phyloP scores from a whole-genome alignment of 192 early-diverging fungal species.

The Backusella macrospora region DNA sequence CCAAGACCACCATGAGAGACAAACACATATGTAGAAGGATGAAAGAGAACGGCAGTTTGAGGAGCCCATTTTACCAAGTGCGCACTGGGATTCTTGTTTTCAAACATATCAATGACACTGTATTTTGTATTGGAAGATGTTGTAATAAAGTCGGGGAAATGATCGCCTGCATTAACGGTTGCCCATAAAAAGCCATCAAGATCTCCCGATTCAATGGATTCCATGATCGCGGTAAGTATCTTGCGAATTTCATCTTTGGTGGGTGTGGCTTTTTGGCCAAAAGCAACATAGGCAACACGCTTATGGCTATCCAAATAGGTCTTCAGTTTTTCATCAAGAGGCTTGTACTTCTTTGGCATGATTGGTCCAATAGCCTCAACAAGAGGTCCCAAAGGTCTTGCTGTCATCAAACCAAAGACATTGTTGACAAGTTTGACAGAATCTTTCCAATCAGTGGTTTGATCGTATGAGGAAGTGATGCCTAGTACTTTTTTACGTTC shows the following conservation, averaged over 20 bases:
- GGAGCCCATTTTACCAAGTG: constrained; percentile 23
- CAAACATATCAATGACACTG: neutral
- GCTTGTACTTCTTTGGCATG: constrained; percentile 24
- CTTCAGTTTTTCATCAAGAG: neutral
- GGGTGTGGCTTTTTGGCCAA: constrained; percentile 29
- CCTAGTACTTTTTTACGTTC: neutral
- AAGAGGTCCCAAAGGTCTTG: constrained; percentile 27
- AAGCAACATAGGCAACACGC: constrained; percentile 34
- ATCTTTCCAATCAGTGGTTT: neutral
- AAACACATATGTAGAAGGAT: constrained; percentile 28
- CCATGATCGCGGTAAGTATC: constrained; percentile 27
- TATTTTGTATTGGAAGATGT: neutral
- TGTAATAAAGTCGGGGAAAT: neutral
- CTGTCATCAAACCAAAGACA: constrained; percentile 19
- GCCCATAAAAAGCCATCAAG: constrained; percentile 44
- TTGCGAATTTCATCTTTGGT: constrained; percentile 1
- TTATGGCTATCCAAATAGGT: constrained; percentile 27
- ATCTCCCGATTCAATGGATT: constrained; percentile 18
- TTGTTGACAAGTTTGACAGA: constrained; percentile 30
- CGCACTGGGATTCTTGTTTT: neutral
- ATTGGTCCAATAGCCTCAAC: constrained; percentile 39
- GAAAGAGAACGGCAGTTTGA: constrained; percentile 36
- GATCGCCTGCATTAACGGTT: neutral
- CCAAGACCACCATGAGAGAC: constrained; percentile 32
- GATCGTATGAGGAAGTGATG: neutral